Evolutionary conservation across 768 basidiomycete genomes (phyloP).

Genomic region (Tylopilus vinaceipallidus): DNA sequence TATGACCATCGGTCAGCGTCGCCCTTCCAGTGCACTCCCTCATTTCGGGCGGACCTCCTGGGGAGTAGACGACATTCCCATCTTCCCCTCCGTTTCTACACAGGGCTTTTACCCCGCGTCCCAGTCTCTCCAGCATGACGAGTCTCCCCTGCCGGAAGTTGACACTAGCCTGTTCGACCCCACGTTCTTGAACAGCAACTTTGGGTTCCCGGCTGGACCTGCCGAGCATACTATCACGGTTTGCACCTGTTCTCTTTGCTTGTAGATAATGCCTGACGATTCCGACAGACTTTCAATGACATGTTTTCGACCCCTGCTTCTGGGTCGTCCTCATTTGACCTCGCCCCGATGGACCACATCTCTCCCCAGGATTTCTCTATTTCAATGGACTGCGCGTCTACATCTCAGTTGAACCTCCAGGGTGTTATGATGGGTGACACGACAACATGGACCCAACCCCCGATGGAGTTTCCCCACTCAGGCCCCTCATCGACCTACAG

Average conservation of each 20-base stretch:
- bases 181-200: slow-evolving; percentile 35
- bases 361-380: slow-evolving; percentile 18
- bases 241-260: not conserved
- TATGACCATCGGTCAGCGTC: slow-evolving; percentile 42
- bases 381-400: slow-evolving; percentile 3
- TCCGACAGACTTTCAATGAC: slow-evolving; percentile 20
- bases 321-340: slow-evolving; percentile 6
- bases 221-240: slow-evolving; percentile 16
- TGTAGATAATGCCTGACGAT: not conserved
- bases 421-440: slow-evolving; percentile 2
- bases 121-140: slow-evolving; percentile 39
- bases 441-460: slow-evolving; percentile 9
- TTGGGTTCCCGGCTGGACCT: slow-evolving; percentile 22
- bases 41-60: slow-evolving; percentile 27
- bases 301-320: slow-evolving; percentile 22
- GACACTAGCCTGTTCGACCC: slow-evolving; percentile 48
- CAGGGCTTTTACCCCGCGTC: slow-evolving; percentile 12
- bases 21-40: slow-evolving; percentile 50
- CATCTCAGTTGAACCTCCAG: slow-evolving; percentile 9
- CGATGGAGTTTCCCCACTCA: slow-evolving; percentile 24
- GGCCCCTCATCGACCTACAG: slow-evolving; percentile 43
- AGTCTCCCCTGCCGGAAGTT: slow-evolving; percentile 48
- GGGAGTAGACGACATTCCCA: slow-evolving; percentile 28
- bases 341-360: slow-evolving; percentile 31
- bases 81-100: slow-evolving; percentile 8